Evolutionary conservation across 148 eudicot species (phyloP).

Genomic region (Cornus controversa): DNA sequence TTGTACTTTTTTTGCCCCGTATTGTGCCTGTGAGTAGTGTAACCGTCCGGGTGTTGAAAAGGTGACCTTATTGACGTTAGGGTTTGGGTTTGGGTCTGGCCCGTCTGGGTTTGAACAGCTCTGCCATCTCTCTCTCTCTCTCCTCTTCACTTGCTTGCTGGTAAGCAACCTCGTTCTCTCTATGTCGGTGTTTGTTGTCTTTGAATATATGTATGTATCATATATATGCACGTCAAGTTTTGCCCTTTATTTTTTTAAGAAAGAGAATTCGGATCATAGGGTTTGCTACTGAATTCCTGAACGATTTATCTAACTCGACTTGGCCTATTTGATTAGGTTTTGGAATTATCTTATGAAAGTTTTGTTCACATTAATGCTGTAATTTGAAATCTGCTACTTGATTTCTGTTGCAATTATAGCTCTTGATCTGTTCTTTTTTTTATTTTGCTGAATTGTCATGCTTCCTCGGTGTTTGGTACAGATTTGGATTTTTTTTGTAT

Average conservation of each 20-base stretch:
- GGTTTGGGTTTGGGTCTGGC: slow-evolving; percentile 13
- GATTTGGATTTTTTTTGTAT: no score
- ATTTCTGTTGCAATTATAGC: neutral
- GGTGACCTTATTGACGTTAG: slow-evolving; percentile 13
- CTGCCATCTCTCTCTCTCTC: neutral
- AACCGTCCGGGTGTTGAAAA: slow-evolving; percentile 2
- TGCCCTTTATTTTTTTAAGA: neutral
- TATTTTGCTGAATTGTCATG: neutral
- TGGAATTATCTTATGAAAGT: no score
- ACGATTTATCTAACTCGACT: neutral
- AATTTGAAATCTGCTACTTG: neutral
- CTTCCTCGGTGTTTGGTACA: neutral
- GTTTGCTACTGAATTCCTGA: neutral
- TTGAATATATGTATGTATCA: neutral
- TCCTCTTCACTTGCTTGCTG: slow-evolving; percentile 1
- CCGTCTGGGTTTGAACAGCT: slow-evolving; percentile 4
- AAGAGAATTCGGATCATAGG: neutral
- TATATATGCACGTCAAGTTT: neutral
- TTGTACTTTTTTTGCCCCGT: neutral
- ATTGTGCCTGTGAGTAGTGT: neutral
- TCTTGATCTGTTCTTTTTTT: neutral
- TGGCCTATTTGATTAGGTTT: neutral
- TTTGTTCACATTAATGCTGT: neutral
- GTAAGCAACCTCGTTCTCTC: slow-evolving; percentile 3
- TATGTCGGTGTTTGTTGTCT: neutral